Evolutionary conservation across 495 filamentous ascomycete species (phyloP).

Genomic region (Penicillium bovifimosum): DNA sequence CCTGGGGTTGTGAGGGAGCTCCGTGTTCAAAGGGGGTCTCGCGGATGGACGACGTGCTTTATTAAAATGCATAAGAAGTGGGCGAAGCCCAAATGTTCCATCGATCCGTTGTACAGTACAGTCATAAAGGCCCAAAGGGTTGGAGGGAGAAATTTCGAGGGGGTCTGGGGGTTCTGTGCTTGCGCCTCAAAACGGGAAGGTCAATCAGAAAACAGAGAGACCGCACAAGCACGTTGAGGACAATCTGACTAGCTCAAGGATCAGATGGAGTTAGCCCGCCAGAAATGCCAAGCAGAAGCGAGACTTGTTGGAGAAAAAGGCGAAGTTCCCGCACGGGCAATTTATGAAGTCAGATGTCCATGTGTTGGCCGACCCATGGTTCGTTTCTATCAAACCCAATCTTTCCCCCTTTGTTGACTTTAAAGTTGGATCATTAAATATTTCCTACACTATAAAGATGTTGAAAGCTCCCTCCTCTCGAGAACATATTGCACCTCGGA

Average conservation of each 20-base stretch:
- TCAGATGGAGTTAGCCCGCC: not conserved
- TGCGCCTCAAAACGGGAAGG: constrained; percentile 9
- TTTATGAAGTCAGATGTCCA: not conserved
- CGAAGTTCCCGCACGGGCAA: constrained; percentile 3
- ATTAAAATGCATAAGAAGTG: not conserved
- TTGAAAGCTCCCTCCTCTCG: not conserved
- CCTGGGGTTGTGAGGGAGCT: not conserved
- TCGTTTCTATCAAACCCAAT: not conserved
- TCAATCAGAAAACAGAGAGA: constrained; percentile 5
- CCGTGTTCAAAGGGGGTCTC: not conserved
- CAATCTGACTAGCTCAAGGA: not conserved
- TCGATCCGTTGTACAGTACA: not conserved
- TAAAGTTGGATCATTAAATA: not conserved
- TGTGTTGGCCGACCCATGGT: constrained; percentile 4
- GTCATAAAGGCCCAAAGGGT: not conserved
- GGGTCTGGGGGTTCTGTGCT: not conserved
- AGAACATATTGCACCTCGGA: not conserved
- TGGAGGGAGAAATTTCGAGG: not conserved
- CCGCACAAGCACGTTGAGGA: constrained; percentile 1
- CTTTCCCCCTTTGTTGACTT: not conserved
- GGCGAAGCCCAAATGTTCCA: not conserved
- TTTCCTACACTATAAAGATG: not conserved
- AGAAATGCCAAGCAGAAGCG: not conserved
- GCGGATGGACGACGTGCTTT: not conserved
- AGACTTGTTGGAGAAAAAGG: not conserved